Evolutionary conservation across 2,329 filamentous ascomycete genomes (phyloP), one percentile per base, ranked within the genome.

Genomic region (Venturia asperata): DNA sequence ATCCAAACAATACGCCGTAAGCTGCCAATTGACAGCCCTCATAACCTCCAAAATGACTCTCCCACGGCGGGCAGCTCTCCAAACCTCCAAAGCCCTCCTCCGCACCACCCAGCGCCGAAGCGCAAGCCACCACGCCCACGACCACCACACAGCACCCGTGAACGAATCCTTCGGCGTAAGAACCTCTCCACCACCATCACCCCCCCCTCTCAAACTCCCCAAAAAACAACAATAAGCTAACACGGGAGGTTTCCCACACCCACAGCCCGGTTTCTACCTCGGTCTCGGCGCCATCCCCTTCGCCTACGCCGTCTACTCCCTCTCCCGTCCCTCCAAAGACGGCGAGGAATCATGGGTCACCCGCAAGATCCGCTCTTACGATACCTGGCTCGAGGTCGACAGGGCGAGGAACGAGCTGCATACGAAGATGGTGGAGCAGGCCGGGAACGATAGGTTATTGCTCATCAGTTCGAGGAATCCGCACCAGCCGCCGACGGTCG

Each of bases 371-470:
- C 52, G 45, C 13, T 42, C 27, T 7, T 65, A 65, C 34, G 64
- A 65, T 37, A 11, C 11, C 21, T 52, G 64, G 64, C 55, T 45
- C 15, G 58, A 65, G 10, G 37, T 17, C 0, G 63, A 55, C 43
- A 39, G 27, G 56, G 39, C 27, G 45, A 43, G 64, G 27, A 65
- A 65, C 30, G 64, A 43, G 64, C 37, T 65, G 41, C 64, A 65
- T 37, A 65, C 64, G 34, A 61, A 61, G 55, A 47, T 58, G 52
- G 56, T 65, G 27, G 64, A 65, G 52, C 64, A 62, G 42, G 64
- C 64, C 21, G 64, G 64, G n/a, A 9, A 15, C 34, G 64, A 65
- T 37, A 24, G 64, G 39, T 42, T 65, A n/a, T 30, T 65, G 37
- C 60, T 65, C 27, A 27, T 55, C 10, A 55, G 60, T 27, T 41